Conservation (phyloP, 2,329 filamentous ascomycete genomes). For the Cadophora sp. region DNA sequence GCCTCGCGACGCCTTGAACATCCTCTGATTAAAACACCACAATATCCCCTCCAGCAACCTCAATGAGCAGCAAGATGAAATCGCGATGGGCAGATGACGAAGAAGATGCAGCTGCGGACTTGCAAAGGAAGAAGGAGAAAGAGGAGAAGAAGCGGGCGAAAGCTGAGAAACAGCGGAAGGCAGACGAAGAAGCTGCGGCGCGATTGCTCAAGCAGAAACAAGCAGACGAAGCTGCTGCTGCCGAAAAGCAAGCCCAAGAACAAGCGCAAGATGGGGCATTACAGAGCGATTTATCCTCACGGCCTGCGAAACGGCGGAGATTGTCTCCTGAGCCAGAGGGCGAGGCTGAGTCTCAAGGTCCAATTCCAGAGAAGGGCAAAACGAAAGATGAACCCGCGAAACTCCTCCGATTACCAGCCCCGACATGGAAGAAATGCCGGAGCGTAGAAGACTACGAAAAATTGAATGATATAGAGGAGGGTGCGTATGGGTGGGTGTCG, state of each 20-base stretch:
- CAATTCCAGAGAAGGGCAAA: constrained; percentile 16
- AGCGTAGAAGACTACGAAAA: constrained; percentile 90
- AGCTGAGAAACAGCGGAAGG: constrained; percentile 77
- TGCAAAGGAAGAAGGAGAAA: constrained; percentile 79
- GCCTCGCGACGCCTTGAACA: constrained; percentile 19
- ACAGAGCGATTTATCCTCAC: constrained; percentile 50
- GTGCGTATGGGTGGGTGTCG: constrained; percentile 93
- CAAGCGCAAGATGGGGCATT: constrained; percentile 43
- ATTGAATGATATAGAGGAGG: constrained; percentile 96
- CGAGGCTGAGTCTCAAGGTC: constrained; percentile 22
- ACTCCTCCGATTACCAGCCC: constrained; percentile 74
- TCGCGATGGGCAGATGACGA: constrained; percentile 91
- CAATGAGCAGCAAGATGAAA: constrained; percentile 41
- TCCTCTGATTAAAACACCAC: constrained; percentile 6
- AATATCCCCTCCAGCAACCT: constrained; percentile 21
- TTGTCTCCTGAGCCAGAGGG: constrained; percentile 45
- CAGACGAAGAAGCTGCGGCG: constrained; percentile 55
- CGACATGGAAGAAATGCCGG: constrained; percentile 72
- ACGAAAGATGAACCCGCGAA: constrained; percentile 52
- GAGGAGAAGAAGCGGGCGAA: constrained; percentile 88
- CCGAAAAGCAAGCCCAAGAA: constrained; percentile 24
- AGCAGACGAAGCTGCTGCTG: constrained; percentile 43
- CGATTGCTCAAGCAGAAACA: constrained; percentile 38
- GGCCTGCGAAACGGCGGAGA: constrained; percentile 68
- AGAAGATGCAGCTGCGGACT: constrained; percentile 78